Evolutionary conservation across 1,284 basidiomycete genomes (phyloP).

Genomic region (Paramarasmius palmivorus): DNA sequence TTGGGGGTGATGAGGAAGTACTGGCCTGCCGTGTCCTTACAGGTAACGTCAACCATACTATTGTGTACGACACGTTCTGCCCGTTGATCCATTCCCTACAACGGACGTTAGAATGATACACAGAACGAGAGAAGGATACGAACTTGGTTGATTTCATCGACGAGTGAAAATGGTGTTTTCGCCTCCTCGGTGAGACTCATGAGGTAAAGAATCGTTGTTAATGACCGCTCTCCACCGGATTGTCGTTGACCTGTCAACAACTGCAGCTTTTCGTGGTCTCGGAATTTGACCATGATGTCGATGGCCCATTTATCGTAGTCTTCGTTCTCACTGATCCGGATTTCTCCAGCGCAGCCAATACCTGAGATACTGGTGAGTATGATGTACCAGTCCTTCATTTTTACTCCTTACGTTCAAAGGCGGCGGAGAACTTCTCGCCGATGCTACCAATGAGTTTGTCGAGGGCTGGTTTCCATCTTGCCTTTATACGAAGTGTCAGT

Average conservation of each 20-base stretch:
- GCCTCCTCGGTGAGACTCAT: conserved; percentile 6
- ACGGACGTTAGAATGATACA: conserved; percentile 7
- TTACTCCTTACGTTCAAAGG: conserved; percentile 80
- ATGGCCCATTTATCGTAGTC: conserved; percentile 96
- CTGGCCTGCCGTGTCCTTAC: conserved; percentile 85
- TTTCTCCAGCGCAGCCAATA: conserved; percentile 90
- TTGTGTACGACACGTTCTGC: conserved; percentile 96
- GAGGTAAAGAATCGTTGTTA: no score
- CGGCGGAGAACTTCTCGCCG: conserved; percentile 82
- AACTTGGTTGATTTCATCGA: conserved; percentile 97
- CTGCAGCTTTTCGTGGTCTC: no score
- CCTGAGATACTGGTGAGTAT: conserved; percentile 41
- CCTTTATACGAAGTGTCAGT: conserved; percentile 41
- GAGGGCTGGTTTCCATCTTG: conserved; percentile 86
- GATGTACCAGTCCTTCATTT: conserved; percentile 3
- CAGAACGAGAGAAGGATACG: conserved; percentile 14
- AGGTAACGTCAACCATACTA: conserved; percentile 93
- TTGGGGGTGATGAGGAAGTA: conserved; percentile 99
- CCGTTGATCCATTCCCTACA: conserved; percentile 91
- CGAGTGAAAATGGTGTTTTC: conserved; percentile 57
- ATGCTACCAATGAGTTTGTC: conserved; percentile 77
- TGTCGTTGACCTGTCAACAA: no score
- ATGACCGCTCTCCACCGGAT: no score
- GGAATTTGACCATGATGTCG: conserved; percentile 75
- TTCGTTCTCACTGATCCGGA: conserved; percentile 73